Conservation (phyloP, 495 filamentous ascomycete genomes). For the Daldinia childiae region DNA sequence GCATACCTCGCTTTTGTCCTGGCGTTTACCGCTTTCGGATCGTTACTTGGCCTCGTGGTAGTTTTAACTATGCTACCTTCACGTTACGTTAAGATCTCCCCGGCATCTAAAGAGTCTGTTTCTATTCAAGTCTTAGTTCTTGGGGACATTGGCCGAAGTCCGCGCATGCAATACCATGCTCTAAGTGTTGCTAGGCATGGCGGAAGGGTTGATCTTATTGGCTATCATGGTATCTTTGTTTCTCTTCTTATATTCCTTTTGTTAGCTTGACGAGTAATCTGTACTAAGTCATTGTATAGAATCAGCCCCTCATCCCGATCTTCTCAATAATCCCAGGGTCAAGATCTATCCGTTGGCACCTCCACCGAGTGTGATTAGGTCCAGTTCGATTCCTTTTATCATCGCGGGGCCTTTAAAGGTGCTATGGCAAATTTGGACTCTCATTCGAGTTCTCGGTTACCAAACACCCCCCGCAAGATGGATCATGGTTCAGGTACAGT, state of each 20-base stretch:
- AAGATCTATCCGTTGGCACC: conserved; percentile 71
- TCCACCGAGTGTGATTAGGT: conserved; percentile 69
- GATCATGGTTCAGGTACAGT: conserved; percentile 77
- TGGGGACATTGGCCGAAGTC: conserved; percentile 96
- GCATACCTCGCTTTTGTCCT: conserved; percentile 40
- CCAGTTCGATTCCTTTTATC: conserved; percentile 77
- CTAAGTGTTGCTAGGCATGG: conserved; percentile 89
- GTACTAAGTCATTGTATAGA: conserved; percentile 43
- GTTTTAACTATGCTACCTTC: conserved; percentile 37
- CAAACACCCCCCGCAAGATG: conserved; percentile 74
- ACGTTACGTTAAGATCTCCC: conserved; percentile 40
- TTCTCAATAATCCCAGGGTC: conserved; percentile 70
- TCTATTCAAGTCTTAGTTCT: conserved; percentile 89
- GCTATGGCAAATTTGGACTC: conserved; percentile 75
- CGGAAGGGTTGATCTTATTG: conserved; percentile 82
- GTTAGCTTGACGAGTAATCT: background rate
- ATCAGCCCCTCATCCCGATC: conserved; percentile 73
- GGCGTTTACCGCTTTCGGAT: conserved; percentile 33
- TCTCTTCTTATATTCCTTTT: background rate
- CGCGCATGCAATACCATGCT: conserved; percentile 99
- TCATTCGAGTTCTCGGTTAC: conserved; percentile 79
- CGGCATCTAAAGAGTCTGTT: conserved; percentile 44
- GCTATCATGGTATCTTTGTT: conserved; percentile 74
- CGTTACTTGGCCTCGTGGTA: conserved; percentile 28
- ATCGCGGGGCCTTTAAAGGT: conserved; percentile 87